Conservation (phyloP, 2,329 filamentous ascomycete species). For the Ascochyta rabiei region DNA sequence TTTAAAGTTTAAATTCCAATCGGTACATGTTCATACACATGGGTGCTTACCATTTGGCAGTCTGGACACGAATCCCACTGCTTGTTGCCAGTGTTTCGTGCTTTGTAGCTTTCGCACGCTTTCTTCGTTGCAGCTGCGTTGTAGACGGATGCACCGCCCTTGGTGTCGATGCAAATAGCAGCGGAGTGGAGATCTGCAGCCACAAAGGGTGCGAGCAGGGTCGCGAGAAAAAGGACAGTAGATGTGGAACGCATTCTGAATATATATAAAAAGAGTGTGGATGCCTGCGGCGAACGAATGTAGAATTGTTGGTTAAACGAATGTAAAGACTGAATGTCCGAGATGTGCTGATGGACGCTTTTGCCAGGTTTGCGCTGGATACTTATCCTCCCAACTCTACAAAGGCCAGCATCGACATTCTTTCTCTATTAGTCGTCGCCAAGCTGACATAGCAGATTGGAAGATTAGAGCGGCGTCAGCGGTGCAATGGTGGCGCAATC, state of each 20-base stretch:
- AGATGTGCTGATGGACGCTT: neutral
- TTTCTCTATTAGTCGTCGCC: neutral
- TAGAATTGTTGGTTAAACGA: neutral
- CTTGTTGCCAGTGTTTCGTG: conserved; percentile 34
- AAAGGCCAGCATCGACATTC: neutral
- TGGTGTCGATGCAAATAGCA: conserved; percentile 27
- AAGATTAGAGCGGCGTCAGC: conserved; percentile 10
- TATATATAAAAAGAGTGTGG: conserved; percentile 1
- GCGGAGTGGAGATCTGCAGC: conserved; percentile 28
- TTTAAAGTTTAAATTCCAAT: neutral
- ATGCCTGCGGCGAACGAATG: neutral
- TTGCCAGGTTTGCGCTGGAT: conserved; percentile 3
- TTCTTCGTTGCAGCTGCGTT: conserved; percentile 29
- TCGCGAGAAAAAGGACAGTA: conserved; percentile 16
- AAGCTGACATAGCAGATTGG: neutral
- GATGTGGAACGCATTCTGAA: conserved; percentile 30
- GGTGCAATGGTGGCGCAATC: conserved; percentile 20
- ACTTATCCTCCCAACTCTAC: conserved; percentile 1
- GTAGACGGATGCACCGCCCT: conserved; percentile 28
- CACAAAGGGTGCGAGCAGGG: conserved; percentile 20
- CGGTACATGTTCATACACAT: neutral
- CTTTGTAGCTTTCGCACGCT: conserved; percentile 28
- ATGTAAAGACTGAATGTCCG: neutral
- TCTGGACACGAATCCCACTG: conserved; percentile 39
- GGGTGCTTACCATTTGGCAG: conserved; percentile 29